phyloP scores from a whole-genome alignment of 2,329 filamentous ascomycete species.

The Huntiella moniliformis region DNA sequence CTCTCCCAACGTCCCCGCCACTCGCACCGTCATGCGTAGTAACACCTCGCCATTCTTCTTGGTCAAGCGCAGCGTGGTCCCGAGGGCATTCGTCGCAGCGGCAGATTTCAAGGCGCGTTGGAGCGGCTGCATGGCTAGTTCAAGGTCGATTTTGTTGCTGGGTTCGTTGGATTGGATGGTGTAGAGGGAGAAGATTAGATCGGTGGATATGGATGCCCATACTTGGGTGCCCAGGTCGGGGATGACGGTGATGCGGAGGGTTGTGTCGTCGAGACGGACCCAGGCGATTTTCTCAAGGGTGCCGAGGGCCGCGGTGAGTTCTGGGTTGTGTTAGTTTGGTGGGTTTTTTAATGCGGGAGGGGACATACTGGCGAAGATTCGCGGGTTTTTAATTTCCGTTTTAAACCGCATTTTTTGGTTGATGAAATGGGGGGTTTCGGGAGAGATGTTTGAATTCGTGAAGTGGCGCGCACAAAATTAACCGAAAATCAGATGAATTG shows the following conservation, averaged over 20 bases:
- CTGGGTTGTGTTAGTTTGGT: constrained; percentile 20
- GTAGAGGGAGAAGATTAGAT: constrained; percentile 76
- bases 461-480: too few relatives aligned
- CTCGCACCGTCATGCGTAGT: constrained; percentile 76
- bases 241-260: constrained; percentile 85
- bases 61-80: constrained; percentile 71
- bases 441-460: too few relatives aligned
- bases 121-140: constrained; percentile 73
- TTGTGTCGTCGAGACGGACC: constrained; percentile 74
- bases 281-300: constrained; percentile 69
- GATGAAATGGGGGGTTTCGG: background rate
- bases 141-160: constrained; percentile 85
- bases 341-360: background rate
- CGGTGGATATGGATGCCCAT: constrained; percentile 59
- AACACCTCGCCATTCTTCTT: constrained; percentile 81
- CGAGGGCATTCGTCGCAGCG: constrained; percentile 45
- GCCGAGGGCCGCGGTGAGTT: constrained; percentile 44
- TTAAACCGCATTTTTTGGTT: constrained; percentile 42
- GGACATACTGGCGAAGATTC: constrained; percentile 37
- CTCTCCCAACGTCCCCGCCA: constrained; percentile 36
- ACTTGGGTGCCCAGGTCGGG: constrained; percentile 90
- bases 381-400: constrained; percentile 46
- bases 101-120: constrained; percentile 86
- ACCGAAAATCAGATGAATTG: too few relatives aligned
- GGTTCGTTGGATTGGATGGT: constrained; percentile 66